Percentiles rank a stretch among this genome's conserved stretches.
phyloP scores from a whole-genome alignment of 2,329 filamentous ascomycete species.

The Fusarium armeniacum region DNA sequence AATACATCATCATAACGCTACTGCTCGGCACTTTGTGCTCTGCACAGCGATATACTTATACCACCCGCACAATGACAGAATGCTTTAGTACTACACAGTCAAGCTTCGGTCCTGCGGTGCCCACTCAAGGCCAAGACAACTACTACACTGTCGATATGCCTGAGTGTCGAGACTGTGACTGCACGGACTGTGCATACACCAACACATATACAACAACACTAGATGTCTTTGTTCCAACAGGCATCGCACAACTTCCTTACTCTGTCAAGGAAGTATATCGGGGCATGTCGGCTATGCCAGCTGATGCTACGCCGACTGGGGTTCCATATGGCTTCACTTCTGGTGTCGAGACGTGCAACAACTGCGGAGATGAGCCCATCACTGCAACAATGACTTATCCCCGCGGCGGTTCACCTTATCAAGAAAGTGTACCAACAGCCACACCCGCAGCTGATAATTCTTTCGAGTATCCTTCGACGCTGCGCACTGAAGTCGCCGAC shows the following conservation, averaged over 20 bases:
- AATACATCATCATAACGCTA: conserved; percentile 23
- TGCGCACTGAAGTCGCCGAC: conserved; percentile 29
- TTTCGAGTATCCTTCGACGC: conserved; percentile 31
- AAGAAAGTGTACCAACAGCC: conserved; percentile 26
- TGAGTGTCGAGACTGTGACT: conserved; percentile 45
- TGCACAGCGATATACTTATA: conserved; percentile 45
- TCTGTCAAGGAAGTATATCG: conserved; percentile 48
- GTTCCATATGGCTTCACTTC: conserved; percentile 47
- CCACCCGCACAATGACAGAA: conserved; percentile 45
- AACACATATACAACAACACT: conserved; percentile 47
- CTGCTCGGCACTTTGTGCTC: conserved; percentile 24
- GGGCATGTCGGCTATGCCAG: conserved; percentile 46
- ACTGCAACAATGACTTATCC: conserved; percentile 48
- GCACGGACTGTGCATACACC: conserved; percentile 43
- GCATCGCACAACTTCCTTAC: conserved; percentile 40
- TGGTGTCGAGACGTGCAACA: conserved; percentile 36
- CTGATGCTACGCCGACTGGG: conserved; percentile 33
- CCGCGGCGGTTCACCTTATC: conserved; percentile 44
- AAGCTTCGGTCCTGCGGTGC: conserved; percentile 43
- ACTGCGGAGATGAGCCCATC: conserved; percentile 44
- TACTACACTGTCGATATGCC: conserved; percentile 47
- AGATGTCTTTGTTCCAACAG: conserved; percentile 43
- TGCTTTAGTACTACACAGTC: conserved; percentile 46
- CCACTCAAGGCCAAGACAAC: conserved; percentile 43
- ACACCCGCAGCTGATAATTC: conserved; percentile 15